Base-by-base conservation (phyloP, 106 monocot genomes). In the Dendrobium officinale region DNA sequence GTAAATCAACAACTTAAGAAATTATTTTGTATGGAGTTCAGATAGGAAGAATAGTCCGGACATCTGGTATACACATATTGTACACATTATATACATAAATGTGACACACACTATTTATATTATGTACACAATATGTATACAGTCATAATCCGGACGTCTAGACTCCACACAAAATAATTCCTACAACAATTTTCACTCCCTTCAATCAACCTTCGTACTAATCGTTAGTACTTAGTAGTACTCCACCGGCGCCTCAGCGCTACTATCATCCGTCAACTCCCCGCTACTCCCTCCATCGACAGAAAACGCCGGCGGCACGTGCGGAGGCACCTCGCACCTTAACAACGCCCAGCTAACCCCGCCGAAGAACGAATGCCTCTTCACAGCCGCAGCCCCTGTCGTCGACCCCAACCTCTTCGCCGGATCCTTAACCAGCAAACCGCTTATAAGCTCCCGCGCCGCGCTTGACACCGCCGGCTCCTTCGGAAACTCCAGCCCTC, bases 401-500 rank as follows among this genome's bases (percentile, higher is more conserved):
- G 86, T 79, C 18, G 88, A 84, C 18, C 92, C 95, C 66, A 95
- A 26, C 67, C 95, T 79, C 68, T 79, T 82, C 9, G 73, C 70
- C 24, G 95, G 90, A 44, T 95, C 92, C 79, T 95, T 95, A 18
- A 75, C 81, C 29, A 95, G 79, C n/a, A 95, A 66, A 2, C 82
- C 82, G 7, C 81, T 33, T 73, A 95, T 84, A 42, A 95, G 84
- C 43, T 92, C 92, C 75, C 77, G 87, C 11, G 83, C 87, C 0
- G 86, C 7, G 0, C 82, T 44, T n/a, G 87, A 87, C 13, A 87
- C 79, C 13, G 81, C 0, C n/a, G 92, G 87, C 3, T 95, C 95
- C 80, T 88, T 92, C 4, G 95, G 95, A 81, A 95, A 95, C 82
- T 95, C 92, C 29, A 95, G 84, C 18, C 90, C 90, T 24, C 92